These are phyloP conservation scores for Mycena haematopus DNA, from an alignment of 768 basidiomycete genomes.

Conservation along the genomic window DNA sequence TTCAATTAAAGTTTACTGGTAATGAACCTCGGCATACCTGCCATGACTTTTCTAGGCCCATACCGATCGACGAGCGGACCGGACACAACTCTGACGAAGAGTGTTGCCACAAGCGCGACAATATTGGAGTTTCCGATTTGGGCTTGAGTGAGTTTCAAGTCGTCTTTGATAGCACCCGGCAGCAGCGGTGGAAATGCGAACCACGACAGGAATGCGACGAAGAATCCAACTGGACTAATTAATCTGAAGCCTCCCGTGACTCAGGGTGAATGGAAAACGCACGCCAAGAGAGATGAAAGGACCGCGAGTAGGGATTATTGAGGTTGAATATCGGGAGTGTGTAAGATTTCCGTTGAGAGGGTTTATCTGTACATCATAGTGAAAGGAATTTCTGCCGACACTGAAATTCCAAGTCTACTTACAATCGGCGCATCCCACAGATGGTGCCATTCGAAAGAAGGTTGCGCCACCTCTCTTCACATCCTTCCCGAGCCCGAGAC, in stretches of 20 bases:
- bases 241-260: not conserved
- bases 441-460: constrained; percentile 40
- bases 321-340: constrained; percentile 60
- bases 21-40: constrained; percentile 25
- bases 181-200: constrained; percentile 70
- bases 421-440: constrained; percentile 45
- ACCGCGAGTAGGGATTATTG: constrained; percentile 51
- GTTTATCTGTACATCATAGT: constrained; percentile 16
- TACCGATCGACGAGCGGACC: constrained; percentile 60
- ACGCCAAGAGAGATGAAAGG: constrained; percentile 54
- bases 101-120: constrained; percentile 52
- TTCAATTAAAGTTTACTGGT: not conserved
- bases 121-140: constrained; percentile 62
- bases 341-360: constrained; percentile 58
- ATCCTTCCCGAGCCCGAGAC: not conserved
- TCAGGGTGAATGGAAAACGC: not conserved
- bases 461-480: constrained; percentile 31
- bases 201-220: constrained; percentile 58
- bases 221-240: constrained; percentile 49
- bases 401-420: constrained; percentile 35
- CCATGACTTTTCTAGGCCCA: constrained; percentile 64
- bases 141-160: constrained; percentile 53
- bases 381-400: not conserved
- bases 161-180: constrained; percentile 58
- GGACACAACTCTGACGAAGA: constrained; percentile 51